These are phyloP conservation scores for Pythium utonaiense DNA, from an alignment of 352 stramenopile genomes.

Conservation along the genomic window DNA sequence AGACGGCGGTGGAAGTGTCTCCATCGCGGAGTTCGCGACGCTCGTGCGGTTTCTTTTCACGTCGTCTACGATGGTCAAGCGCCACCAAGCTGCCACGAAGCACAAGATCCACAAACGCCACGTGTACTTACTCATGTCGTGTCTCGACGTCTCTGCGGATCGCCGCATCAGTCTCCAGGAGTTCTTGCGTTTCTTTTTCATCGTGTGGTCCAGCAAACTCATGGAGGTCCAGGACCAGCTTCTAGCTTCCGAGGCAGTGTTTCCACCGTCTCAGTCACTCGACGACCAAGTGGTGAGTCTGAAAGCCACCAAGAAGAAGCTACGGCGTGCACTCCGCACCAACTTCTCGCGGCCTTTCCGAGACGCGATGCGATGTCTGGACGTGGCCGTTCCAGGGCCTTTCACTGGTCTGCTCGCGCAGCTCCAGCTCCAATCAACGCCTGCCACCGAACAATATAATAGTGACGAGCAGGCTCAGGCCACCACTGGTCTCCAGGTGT, in stretches of 20 bases:
- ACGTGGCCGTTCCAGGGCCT: conserved; percentile 34
- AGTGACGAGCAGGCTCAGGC: neutral
- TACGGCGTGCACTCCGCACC: conserved; percentile 37
- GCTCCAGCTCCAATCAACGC: conserved; percentile 25
- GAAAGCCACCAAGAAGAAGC: conserved; percentile 18
- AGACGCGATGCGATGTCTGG: conserved; percentile 48
- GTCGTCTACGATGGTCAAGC: conserved; percentile 15
- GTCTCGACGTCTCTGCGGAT: conserved; percentile 41
- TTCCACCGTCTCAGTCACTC: neutral
- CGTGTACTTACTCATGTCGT: conserved; percentile 49
- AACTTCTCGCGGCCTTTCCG: conserved; percentile 55
- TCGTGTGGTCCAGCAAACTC: conserved; percentile 47
- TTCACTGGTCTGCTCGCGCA: conserved; percentile 34
- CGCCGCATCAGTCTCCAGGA: conserved; percentile 40
- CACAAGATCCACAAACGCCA: conserved; percentile 37
- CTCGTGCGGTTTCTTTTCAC: conserved; percentile 44
- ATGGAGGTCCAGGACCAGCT: conserved; percentile 51
- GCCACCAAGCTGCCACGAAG: conserved; percentile 14
- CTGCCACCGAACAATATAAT: neutral
- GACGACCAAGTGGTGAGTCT: conserved; percentile 6
- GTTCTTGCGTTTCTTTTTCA: conserved; percentile 51
- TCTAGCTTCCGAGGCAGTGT: conserved; percentile 20
- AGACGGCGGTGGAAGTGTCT: conserved; percentile 42
- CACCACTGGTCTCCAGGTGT: conserved; percentile 20
- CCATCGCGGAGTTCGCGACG: conserved; percentile 45